Evolutionary conservation across 2,329 filamentous ascomycete genomes (phyloP).

Genomic region (Pseudogymnoascus sp.): DNA sequence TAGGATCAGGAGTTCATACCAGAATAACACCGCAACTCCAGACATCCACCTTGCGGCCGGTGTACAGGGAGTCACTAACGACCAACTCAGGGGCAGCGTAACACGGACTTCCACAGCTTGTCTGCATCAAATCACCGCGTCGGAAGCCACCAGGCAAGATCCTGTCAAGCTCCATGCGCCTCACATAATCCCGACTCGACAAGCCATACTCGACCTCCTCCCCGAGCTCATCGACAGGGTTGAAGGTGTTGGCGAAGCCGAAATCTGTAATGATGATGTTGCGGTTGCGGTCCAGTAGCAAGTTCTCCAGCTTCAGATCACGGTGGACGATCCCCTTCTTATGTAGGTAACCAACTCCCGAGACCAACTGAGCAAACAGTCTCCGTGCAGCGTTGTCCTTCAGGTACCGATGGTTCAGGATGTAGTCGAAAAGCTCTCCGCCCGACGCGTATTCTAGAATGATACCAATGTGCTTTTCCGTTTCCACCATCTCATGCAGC

Average conservation of each 20-base stretch:
- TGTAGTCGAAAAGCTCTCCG: slow-evolving; percentile 96
- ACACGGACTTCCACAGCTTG: slow-evolving; percentile 94
- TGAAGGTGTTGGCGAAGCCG: slow-evolving; percentile 96
- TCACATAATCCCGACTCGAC: slow-evolving; percentile 80
- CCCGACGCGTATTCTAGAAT: slow-evolving; percentile 97
- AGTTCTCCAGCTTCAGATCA: slow-evolving; percentile 92
- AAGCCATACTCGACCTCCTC: slow-evolving; percentile 88
- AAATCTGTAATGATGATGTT: slow-evolving; percentile 99
- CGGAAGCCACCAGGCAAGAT: slow-evolving; percentile 66
- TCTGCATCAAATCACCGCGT: slow-evolving; percentile 95
- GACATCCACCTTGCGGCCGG: slow-evolving; percentile 93
- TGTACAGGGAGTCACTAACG: slow-evolving; percentile 95
- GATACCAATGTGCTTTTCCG: slow-evolving; percentile 93
- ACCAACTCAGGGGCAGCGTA: slow-evolving; percentile 96
- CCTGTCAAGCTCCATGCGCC: slow-evolving; percentile 76
- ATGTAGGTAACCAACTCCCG: slow-evolving; percentile 93
- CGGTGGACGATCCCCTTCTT: slow-evolving; percentile 98
- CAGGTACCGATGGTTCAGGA: slow-evolving; percentile 90
- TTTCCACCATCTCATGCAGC: slow-evolving; percentile 97
- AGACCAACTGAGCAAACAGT: slow-evolving; percentile 90
- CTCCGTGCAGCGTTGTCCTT: slow-evolving; percentile 88
- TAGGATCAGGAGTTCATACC: slow-evolving; percentile 50
- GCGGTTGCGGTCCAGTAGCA: slow-evolving; percentile 88
- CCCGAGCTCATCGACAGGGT: slow-evolving; percentile 75
- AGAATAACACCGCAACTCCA: slow-evolving; percentile 99